Base-by-base conservation (phyloP, 805 yeast species). In the Ogataea glucozyma region DNA sequence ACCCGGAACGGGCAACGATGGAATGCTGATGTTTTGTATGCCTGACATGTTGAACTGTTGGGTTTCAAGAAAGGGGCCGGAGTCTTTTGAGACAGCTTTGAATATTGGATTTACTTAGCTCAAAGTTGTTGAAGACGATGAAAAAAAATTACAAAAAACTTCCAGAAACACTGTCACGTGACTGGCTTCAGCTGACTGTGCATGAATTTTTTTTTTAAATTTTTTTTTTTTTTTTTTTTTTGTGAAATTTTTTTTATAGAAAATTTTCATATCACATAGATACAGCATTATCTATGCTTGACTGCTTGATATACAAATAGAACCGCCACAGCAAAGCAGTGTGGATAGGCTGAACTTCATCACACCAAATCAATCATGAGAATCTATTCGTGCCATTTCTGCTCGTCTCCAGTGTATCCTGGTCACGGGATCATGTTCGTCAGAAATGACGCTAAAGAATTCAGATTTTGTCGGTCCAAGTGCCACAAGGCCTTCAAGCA, bases 401-500 rank as follows among this genome's bases (percentile, higher is more conserved):
- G 99, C 72, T 90, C 97, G 16, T 86, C 96, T 11, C 99, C 99
- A 38, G 95, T 88, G 36, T 91, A 91, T 61, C 91, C 90, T 26
- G 86, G 88, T 41, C 96, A 89, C 61, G 99, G 99, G 50, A 89
- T 93, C 62, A 86, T 88, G 88, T 93, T 90, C 70, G 98, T 93
- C 49, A 84, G 99, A 70, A 93, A 93, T 66, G 99, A 93, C 62
- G 96, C 98, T 53, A 93, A 93, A 65, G 98, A 89, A 69, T 93
- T 93, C 67, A 77, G 96, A 59, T 93, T 93, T 73, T 93, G 99
- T 56, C 88, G 97, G 65, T 89, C 98, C 48, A 93, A 93, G 66
- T 93, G 99, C 73, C 99, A 93, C 72, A 88, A 90, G 66, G 85
- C 89, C 43, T 93, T 93, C 81, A 93, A 93, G 67, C 95, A 89